Evolutionary conservation across 2,329 filamentous ascomycete genomes (phyloP).

Genomic region (Fusarium sp.): DNA sequence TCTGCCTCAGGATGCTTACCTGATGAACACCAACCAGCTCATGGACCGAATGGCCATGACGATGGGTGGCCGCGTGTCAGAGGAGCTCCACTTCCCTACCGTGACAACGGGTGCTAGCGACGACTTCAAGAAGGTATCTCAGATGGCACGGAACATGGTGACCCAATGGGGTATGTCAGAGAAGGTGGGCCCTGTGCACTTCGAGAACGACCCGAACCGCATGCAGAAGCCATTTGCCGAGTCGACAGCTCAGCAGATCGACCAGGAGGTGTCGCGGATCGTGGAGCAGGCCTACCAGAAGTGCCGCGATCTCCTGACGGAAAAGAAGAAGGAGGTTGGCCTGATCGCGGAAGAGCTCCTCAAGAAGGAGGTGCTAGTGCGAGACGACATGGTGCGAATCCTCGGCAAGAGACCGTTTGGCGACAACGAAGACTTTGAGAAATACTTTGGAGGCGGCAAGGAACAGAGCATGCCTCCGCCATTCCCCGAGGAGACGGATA

Average conservation of each 20-base stretch:
- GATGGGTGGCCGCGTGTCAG: slow-evolving; percentile 91
- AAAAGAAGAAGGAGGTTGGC: slow-evolving; percentile 90
- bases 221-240: slow-evolving; percentile 97
- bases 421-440: slow-evolving; percentile 87
- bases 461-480: slow-evolving; percentile 69
- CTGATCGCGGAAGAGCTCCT: slow-evolving; percentile 93
- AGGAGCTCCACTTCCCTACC: slow-evolving; percentile 96
- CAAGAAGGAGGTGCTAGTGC: slow-evolving; percentile 87
- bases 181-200: slow-evolving; percentile 93
- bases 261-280: slow-evolving; percentile 89
- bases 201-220: slow-evolving; percentile 84
- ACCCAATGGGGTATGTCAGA: slow-evolving; percentile 99
- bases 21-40: slow-evolving; percentile 94
- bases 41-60: slow-evolving; percentile 99
- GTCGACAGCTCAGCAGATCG: slow-evolving; percentile 91
- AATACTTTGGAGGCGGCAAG: slow-evolving; percentile 83
- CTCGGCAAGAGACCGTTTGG: slow-evolving; percentile 87
- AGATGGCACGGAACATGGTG: slow-evolving; percentile 97
- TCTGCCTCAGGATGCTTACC: slow-evolving; percentile 91
- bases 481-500: slow-evolving; percentile 60
- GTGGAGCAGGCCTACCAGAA: slow-evolving; percentile 93
- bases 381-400: slow-evolving; percentile 92
- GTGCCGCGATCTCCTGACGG: slow-evolving; percentile 83
- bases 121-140: slow-evolving; percentile 98
- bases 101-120: slow-evolving; percentile 96